Base-by-base conservation (phyloP, 495 filamentous ascomycete species). In the Chlorociboria aeruginascens region DNA sequence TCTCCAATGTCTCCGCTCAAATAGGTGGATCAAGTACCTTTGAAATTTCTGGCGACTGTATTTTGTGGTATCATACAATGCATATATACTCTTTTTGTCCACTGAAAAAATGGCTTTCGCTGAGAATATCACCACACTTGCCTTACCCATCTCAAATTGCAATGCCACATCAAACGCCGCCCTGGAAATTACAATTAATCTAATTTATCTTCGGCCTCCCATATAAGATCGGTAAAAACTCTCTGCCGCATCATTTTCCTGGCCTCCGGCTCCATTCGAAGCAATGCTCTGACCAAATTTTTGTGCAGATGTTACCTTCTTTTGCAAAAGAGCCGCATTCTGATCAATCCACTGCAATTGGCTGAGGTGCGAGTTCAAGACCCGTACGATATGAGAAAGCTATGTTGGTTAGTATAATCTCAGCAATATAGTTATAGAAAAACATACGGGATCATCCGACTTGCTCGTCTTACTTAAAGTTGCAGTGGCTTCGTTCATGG, bases 311-410 rank as follows among this genome's bases (percentile, higher is more conserved):
- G 63, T 61, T 39, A 96, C 83, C 71, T 89, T 90, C 35, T 74
- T 68, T 60, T 89, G 82, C 16, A 96, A 72, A 10, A 81, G 78
- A n/a, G 74, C 71, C 12, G 89, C 83, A 46, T 85, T 86, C 45
- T 79, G 75, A 61, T 98, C 90, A 61, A 98, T 94, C 68, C 82
- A 79, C 66, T 96, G 89, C 40, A 98, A 72, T 58, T 90, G 83
- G 12, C 77, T 73, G 34, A 97, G 77, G 62, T 98, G 92, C 37
- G 83, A 77, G 62, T 98, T 98, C 46, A 98, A 79, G 36, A 98
- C 86, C 43, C 81, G 81, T 40, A 98, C 88, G 55, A 98, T 93
- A 61, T 92, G 83, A 29, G 86, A 89, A 56, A 98, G 75, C 87
- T 96, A 53, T 10, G 30, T 9, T 6, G 38, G 8, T 20, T 8